A percentile compares a stretch with the other conserved stretches of the same genome.
These are phyloP conservation scores for Favolaschia claudopus DNA, from an alignment of 768 basidiomycete genomes.

Conservation along the genomic window DNA sequence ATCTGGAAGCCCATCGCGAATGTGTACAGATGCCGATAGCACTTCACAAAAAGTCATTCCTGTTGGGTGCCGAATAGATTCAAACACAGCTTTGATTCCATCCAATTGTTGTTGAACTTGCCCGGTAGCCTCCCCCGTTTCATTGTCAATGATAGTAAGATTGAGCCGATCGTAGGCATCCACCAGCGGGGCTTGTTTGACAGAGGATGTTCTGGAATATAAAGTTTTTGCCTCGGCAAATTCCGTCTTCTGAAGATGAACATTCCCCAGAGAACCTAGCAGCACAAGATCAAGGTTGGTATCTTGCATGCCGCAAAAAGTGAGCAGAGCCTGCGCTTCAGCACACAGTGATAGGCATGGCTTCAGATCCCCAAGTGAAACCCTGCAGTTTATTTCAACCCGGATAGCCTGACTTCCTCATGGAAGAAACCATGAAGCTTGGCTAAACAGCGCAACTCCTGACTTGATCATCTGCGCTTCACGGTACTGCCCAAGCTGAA, in stretches of 20 bases:
- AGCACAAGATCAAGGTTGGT: not conserved
- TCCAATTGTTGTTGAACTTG: conserved; percentile 1
- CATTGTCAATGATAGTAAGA: conserved; percentile 3
- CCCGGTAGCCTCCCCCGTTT: not conserved
- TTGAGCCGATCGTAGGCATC: conserved; percentile 15
- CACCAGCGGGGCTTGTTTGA: conserved; percentile 2
- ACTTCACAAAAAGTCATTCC: conserved; percentile 9
- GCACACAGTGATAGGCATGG: not conserved
- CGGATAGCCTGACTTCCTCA: conserved; percentile 2
- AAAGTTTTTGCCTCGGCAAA: conserved; percentile 12
- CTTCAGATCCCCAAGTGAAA: not conserved
- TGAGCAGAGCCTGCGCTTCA: conserved; percentile 2
- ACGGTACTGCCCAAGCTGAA: conserved; percentile 13
- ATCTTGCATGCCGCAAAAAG: conserved; percentile 15
- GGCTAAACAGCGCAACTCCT: conserved; percentile 8
- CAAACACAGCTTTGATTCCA: not conserved
- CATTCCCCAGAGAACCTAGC: conserved; percentile 1
- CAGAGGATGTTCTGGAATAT: conserved; percentile 1
- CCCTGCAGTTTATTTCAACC: conserved; percentile 1
- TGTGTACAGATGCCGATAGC: conserved; percentile 1
- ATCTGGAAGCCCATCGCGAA: not conserved
- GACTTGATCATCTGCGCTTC: not conserved
- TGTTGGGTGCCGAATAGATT: conserved; percentile 1
- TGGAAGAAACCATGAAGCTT: conserved; percentile 11
- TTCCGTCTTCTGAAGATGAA: conserved; percentile 22